Evolutionary conservation across 2,329 filamentous ascomycete genomes (phyloP).

Genomic region (Sporothrix curviconia): DNA sequence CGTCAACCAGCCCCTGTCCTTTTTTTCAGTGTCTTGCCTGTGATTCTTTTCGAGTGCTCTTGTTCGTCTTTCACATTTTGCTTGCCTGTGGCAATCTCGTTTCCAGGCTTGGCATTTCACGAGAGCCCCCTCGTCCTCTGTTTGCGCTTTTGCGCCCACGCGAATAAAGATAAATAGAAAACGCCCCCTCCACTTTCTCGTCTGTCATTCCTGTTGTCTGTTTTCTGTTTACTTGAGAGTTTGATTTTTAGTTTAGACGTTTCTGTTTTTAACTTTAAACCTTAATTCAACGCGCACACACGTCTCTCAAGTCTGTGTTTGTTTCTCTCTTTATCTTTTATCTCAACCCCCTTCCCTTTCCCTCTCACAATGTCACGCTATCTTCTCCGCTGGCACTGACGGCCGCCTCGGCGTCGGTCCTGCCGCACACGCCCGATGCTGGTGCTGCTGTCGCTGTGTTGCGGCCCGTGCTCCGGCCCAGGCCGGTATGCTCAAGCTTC

Average conservation of each 20-base stretch:
- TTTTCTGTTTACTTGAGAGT: too few species aligned
- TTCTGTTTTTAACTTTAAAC: too few species aligned
- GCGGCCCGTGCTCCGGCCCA: not conserved
- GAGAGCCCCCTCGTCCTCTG: too few species aligned
- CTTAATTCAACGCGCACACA: too few species aligned
- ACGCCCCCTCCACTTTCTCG: too few species aligned
- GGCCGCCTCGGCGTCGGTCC: slow-evolving; percentile 11
- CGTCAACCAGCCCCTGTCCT: too few species aligned
- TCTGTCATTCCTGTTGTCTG: too few species aligned
- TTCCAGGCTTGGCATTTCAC: too few species aligned
- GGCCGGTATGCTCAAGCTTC: slow-evolving; percentile 8
- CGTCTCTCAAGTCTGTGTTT: not conserved
- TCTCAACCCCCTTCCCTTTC: not conserved
- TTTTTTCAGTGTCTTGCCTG: too few species aligned
- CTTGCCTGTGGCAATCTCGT: not conserved
- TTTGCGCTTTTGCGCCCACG: not conserved
- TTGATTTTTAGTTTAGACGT: too few species aligned
- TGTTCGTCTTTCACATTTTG: not conserved
- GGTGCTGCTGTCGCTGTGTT: not conserved
- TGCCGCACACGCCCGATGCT: not conserved
- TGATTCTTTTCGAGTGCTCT: too few species aligned
- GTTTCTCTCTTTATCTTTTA: not conserved
- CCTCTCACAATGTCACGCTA: slow-evolving; percentile 1
- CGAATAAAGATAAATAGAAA: not conserved
- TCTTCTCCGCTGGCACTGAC: slow-evolving; percentile 13